Conservation (phyloP, 139 green algal species). For the Asterochloris sp. region DNA sequence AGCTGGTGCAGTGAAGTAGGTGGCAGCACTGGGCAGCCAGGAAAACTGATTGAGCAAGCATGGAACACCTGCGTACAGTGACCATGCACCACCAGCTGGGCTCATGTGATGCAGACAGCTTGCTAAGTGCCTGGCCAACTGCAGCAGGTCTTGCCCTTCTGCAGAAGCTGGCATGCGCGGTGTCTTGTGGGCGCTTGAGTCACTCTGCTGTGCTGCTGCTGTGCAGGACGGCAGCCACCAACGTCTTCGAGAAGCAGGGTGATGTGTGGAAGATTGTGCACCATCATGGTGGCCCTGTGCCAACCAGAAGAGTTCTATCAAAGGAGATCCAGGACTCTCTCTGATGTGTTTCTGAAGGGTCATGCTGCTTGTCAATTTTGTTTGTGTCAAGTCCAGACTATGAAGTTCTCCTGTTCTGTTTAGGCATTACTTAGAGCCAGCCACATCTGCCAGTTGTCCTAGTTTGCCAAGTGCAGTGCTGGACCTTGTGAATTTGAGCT, state of each 20-base stretch:
- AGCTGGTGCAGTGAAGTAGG: too few species aligned
- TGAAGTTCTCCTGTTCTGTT: too few species aligned
- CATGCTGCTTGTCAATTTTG: too few species aligned
- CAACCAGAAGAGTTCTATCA: background rate
- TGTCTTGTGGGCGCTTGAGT: background rate
- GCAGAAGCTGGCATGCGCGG: background rate
- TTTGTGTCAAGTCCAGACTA: too few species aligned
- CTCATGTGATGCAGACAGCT: background rate
- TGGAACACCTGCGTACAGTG: background rate
- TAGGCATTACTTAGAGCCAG: too few species aligned
- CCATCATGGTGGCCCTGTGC: slow-evolving; percentile 64
- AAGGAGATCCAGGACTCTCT: too few species aligned
- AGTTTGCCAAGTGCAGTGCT: too few species aligned
- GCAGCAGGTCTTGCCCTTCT: background rate
- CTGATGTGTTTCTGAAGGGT: too few species aligned
- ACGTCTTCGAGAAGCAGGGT: slow-evolving; percentile 82
- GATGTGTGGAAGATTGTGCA: slow-evolving; percentile 70
- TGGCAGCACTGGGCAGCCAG: too few species aligned
- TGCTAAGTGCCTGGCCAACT: background rate
- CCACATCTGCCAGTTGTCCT: too few species aligned
- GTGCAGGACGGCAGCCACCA: slow-evolving; percentile 72
- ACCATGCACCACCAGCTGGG: background rate
- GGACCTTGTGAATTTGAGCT: too few species aligned
- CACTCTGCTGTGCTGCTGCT: too few species aligned
- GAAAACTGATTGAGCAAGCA: background rate